These are phyloP conservation scores for Avicennia marina DNA, from an alignment of 257 asterid genomes.

Conservation along the genomic window DNA sequence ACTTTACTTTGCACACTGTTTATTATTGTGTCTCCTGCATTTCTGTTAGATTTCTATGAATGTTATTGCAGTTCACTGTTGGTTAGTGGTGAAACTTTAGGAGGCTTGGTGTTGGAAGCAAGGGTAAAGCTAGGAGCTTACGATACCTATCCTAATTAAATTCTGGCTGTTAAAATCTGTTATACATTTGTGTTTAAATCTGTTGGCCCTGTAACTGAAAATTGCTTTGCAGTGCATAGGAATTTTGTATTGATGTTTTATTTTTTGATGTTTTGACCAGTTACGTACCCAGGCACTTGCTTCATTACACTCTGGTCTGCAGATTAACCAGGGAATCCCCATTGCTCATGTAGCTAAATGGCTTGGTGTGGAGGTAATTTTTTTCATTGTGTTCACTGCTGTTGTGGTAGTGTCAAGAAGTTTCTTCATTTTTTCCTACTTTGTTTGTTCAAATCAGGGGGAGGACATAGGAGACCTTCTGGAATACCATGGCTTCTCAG, in stretches of 20 bases:
- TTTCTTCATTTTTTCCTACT: constrained; percentile 1
- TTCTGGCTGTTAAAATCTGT: neutral
- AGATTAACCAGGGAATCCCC: constrained; percentile 92
- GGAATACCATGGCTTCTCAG: constrained; percentile 76
- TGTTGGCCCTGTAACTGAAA: neutral
- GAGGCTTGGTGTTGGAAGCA: neutral
- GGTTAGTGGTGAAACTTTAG: constrained; percentile 8
- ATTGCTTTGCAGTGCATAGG: constrained; percentile 11
- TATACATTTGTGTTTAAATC: neutral
- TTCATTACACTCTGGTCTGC: constrained; percentile 86
- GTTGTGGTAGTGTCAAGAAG: constrained; percentile 15
- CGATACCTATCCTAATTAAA: neutral
- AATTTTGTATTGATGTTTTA: constrained; percentile 13
- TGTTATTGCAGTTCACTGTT: neutral
- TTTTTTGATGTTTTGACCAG: constrained; percentile 44
- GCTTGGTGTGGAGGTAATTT: constrained; percentile 92
- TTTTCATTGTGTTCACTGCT: constrained; percentile 16
- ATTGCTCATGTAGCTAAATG: constrained; percentile 66
- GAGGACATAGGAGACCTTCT: constrained; percentile 73
- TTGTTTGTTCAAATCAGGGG: constrained; percentile 47
- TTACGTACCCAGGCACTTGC: constrained; percentile 92
- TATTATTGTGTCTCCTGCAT: neutral
- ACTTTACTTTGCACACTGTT: constrained; percentile 2
- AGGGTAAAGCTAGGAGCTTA: neutral
- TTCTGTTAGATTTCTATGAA: neutral